These are phyloP conservation scores for Edaphochlamys debaryana DNA, from an alignment of 139 green algal genomes.

Conservation along the genomic window DNA sequence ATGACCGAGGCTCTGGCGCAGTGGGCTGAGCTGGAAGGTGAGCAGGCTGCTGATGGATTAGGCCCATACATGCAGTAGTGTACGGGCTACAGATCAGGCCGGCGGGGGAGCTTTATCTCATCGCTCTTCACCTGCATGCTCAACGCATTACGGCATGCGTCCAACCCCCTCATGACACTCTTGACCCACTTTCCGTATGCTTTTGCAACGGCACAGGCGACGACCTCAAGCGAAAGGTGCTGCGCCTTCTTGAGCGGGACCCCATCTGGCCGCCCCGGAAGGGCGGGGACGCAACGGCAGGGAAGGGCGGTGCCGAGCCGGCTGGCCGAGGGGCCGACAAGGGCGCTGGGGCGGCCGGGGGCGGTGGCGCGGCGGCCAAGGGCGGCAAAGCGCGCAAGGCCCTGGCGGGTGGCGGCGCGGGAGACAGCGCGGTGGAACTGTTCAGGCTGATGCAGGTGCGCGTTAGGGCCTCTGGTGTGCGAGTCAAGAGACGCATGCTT, in stretches of 20 bases:
- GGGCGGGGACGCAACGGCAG: not conserved
- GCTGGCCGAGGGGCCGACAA: not conserved
- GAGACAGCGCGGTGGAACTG: conserved; percentile 45
- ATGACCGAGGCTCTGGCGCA: conserved; percentile 44
- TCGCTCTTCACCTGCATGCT: no score
- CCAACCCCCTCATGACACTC: no score
- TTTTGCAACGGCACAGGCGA: no score
- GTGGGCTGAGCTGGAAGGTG: conserved; percentile 39
- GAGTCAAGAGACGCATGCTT: no score
- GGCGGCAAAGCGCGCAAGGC: not conserved
- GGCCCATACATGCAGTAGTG: no score
- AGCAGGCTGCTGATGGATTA: no score
- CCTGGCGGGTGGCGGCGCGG: not conserved
- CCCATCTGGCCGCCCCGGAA: conserved; percentile 15
- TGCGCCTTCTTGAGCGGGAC: conserved; percentile 45
- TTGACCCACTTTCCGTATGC: no score
- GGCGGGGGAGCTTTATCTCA: no score
- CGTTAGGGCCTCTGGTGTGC: no score
- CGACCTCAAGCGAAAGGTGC: conserved; percentile 27
- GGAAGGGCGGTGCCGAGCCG: not conserved
- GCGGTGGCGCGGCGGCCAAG: not conserved
- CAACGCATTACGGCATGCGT: no score
- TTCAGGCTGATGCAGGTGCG: conserved; percentile 42
- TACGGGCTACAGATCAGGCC: no score
- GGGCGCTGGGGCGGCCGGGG: not conserved